Evolutionary conservation across 345 rosid species (phyloP), one percentile per base, ranked within the genome.

Genomic region (Orychophragmus violaceus): DNA sequence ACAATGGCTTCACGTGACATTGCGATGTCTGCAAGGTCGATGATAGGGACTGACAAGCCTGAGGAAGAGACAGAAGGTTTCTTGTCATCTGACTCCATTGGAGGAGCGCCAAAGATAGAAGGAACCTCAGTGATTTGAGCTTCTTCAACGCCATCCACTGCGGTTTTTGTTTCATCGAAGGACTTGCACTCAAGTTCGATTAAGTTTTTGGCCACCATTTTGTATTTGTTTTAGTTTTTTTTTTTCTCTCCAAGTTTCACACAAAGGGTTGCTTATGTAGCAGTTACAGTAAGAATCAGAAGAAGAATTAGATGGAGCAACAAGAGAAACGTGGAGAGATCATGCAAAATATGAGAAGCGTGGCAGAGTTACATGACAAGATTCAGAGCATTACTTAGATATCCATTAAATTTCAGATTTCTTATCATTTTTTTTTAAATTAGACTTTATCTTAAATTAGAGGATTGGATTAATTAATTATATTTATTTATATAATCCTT

Each of bases 11-110:
- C 13, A 21, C 62, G 77, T 13, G 60, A 58, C 18, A 13, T 9
- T n/a, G 32, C 16, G 42, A 74, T 3, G 36, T 42, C 64, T 44
- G 50, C 12, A 8, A 82, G 71, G 66, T 82, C 81, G 57, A 86
- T 75, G 69, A 69, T 5, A n/a, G 90, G 86, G 36, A 82, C n/a
- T 18, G 50, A 0, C 3, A 56, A 30, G 14, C 41, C 12, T 8
- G 71, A 36, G 5, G 65, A 23, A 9, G 71, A 10, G 12, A 24
- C 36, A 11, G 2, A 19, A 8, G 42, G 41, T 48, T 48, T 64
- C 14, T 68, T 30, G 45, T 59, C 5, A 1, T 14, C 14, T 10
- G 50, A 51, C 9, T 30, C 24, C 30, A 1, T 33, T 17, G 16
- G 51, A 24, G 64, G 68, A 56, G 55, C 13, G 1, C 74, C 59